Conservation (phyloP, 495 filamentous ascomycete genomes). For the Lophiostoma macrostomum region DNA sequence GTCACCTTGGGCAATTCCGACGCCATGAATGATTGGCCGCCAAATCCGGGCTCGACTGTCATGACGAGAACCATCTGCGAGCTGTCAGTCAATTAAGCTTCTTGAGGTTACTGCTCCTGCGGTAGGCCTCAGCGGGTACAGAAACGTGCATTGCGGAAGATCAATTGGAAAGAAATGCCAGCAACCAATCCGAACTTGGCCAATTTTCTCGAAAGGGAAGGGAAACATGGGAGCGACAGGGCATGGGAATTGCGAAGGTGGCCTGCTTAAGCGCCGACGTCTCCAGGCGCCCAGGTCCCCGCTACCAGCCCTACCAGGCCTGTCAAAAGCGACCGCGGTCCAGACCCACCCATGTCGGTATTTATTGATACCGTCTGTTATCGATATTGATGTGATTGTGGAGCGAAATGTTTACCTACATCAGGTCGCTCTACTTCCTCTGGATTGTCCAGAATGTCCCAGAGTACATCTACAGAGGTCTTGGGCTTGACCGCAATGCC, state of each 20-base stretch:
- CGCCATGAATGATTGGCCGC: conserved; percentile 97
- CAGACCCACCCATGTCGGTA: conserved; percentile 15
- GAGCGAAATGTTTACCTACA: conserved; percentile 54
- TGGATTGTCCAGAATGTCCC: conserved; percentile 73
- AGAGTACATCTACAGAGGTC: conserved; percentile 85
- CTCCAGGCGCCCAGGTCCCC: conserved; percentile 25
- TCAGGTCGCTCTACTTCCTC: conserved; percentile 78
- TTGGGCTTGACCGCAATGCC: conserved; percentile 95
- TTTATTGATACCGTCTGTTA: conserved; percentile 18
- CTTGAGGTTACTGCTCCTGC: conserved; percentile 6
- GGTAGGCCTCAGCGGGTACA: conserved; percentile 4
- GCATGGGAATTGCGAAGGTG: conserved; percentile 5
- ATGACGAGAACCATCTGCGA: conserved; percentile 94
- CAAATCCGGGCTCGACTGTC: conserved; percentile 97
- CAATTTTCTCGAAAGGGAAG: conserved; percentile 2
- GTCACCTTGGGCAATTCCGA: conserved; percentile 90
- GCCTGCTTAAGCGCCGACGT: conserved; percentile 32
- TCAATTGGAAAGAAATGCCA: neutral
- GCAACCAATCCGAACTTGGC: neutral
- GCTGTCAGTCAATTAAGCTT: conserved; percentile 4
- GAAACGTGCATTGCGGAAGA: neutral
- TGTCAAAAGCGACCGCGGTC: neutral
- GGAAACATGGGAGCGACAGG: conserved; percentile 12
- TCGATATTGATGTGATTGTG: conserved; percentile 9
- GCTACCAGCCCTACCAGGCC: conserved; percentile 14